Base-by-base conservation (phyloP, 1,284 basidiomycete species). In the Trichosporon coremiiforme region DNA sequence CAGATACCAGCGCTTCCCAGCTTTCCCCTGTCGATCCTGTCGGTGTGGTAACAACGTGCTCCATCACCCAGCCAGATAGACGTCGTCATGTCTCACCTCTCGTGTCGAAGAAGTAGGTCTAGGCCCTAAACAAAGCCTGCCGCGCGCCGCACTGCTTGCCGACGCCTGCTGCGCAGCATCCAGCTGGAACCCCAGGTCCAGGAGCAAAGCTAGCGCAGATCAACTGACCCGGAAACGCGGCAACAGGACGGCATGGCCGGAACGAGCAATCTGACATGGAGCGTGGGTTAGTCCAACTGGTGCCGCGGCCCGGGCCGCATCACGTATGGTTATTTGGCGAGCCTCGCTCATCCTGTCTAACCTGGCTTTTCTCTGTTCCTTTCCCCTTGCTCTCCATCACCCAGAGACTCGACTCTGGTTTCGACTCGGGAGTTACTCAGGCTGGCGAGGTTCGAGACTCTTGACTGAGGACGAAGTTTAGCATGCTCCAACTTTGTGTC, bases 201-300 rank as follows among this genome's bases (percentile, higher is more conserved):
- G 33, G 33, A 35, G 33, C 33, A 35, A 35, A 35, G 33, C 33
- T 35, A 35, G 33, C 12, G 53, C 53, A 35, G 57, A 62, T 62
- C 57, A 62, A 62, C 57, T 22, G 57, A 33, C 31, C 22, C 57
- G 29, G 31, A 33, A n/a, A n/a, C 41, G 17, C 57, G 29, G 57
- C 57, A 35, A 17, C 13, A n/a, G 17, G 15, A 45, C 57, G 29
- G 57, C 57, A 62, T 62, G 57, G 0, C 57, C 57, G 57, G 57
- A 62, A 62, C 57, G 57, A 62, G 57, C 31, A 62, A 62, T 62
- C 57, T 33, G 57, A 53, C 57, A 62, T 62, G 57, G 5, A n/a
- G 57, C 57, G 29, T 17, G 29, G 57, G 57, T 22, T 53, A 8
- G 20, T 8, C 8, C 17, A 20, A 8, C 47, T 3, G 50, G 20